phyloP scores from a whole-genome alignment of 768 basidiomycete species.

The Rhizopogon vinicolor region DNA sequence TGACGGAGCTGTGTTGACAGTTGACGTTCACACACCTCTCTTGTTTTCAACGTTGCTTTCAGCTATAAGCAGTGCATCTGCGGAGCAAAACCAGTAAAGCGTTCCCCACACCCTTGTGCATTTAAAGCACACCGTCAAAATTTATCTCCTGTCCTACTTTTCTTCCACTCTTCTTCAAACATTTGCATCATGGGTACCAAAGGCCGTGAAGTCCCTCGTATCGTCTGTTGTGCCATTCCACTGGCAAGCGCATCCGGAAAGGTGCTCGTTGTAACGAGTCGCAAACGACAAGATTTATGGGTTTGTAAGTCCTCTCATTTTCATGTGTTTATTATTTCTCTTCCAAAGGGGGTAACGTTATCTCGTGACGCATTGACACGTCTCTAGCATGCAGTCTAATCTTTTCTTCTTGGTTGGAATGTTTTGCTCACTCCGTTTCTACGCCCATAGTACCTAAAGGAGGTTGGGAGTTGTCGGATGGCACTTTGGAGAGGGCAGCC shows the following conservation, averaged over 20 bases:
- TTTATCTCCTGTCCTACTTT: neutral
- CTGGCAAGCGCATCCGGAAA: constrained; percentile 70
- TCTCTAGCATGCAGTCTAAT: constrained; percentile 5
- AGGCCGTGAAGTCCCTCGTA: constrained; percentile 74
- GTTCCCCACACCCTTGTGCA: neutral
- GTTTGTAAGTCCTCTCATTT: constrained; percentile 66
- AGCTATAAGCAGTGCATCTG: neutral
- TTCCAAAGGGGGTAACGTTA: neutral
- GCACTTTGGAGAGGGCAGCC: constrained; percentile 79
- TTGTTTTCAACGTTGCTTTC: neutral
- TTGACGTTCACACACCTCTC: constrained; percentile 2
- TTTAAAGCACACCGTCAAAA: neutral
- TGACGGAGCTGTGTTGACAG: neutral
- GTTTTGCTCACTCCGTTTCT: neutral
- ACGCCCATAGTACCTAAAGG: constrained; percentile 76
- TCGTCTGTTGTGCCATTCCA: constrained; percentile 90
- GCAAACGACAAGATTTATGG: constrained; percentile 78
- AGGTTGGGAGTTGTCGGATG: constrained; percentile 84
- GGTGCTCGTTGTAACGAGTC: constrained; percentile 79
- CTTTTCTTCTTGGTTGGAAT: constrained; percentile 1
- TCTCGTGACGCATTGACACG: neutral
- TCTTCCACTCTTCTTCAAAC: neutral
- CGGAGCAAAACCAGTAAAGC: neutral
- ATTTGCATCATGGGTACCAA: constrained; percentile 47
- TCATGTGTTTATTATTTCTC: constrained; percentile 6